Evolutionary conservation across 176 grass and related monocot species (phyloP), one percentile per base, ranked within the genome.

Genomic region (Rhynchospora pubera): DNA sequence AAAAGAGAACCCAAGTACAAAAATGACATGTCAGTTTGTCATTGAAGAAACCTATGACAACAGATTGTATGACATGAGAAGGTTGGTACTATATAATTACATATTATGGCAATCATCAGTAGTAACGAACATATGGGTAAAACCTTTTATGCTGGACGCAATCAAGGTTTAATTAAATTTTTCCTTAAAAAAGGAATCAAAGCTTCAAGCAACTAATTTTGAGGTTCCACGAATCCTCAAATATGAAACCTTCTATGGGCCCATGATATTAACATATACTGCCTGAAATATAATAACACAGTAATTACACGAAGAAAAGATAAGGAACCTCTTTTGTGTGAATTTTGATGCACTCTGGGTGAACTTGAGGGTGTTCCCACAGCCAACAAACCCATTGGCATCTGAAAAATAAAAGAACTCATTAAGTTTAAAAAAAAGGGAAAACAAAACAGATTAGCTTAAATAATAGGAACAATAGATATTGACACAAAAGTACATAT

Each of bases 341-440:
- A 44, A 82, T 91, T 45, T 9, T 80, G 65, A 94, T 91, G 75
- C 96, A 99, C 85, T 99, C 96, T 80, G 92, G 43, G 0, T 99
- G 96, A 84, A 94, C 90, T 92, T 92, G 95, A 86, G 95, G 34
- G 34, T 39, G 0, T 39, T 90, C 57, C 95, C 34, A 28, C 34
- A 39, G 34, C 34, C 34, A 39, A 39, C 34, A 39, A 39, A 39
- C 34, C 34, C 55, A 57, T 18, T 57, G 16, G 15, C 55, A n/a
- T 57, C 55, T 57, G 55, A 57, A n/a, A 57, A 57, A 57, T 7
- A 57, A 57, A 57, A 57, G 34, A 56, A n/a, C 15, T 1, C 55
- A 57, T 57, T 7, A 13, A 18, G 6, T 18, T n/a, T n/a, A 1
- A 57, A 57, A 57, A 57, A 1, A 57, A 57, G 15, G n/a, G 5